Percentiles rank a stretch among this genome's conserved stretches.
Evolutionary conservation across 768 basidiomycete genomes (phyloP).

Genomic region (Lactarius pseudohatsudake): DNA sequence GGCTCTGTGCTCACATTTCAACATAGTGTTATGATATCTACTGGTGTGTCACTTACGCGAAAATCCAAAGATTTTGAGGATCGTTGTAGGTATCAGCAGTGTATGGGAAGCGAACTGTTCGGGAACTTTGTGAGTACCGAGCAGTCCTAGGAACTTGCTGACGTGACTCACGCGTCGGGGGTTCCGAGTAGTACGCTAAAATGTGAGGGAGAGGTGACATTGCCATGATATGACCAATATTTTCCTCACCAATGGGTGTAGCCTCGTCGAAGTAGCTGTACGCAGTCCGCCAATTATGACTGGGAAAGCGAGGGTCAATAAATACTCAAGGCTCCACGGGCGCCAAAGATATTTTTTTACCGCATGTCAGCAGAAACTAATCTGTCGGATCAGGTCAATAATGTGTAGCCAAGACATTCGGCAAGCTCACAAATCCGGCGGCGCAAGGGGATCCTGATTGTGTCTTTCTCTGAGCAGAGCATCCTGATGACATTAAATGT

Average conservation of each 20-base stretch:
- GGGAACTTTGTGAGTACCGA: constrained; percentile 3
- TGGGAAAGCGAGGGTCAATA: constrained; percentile 1
- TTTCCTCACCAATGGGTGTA: constrained; percentile 24
- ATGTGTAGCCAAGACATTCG: background rate
- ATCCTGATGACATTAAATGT: background rate
- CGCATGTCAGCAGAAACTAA: constrained; percentile 24
- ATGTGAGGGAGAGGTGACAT: constrained; percentile 2
- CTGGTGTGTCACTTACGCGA: constrained; percentile 42
- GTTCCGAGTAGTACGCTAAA: constrained; percentile 24
- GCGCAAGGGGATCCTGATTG: constrained; percentile 38
- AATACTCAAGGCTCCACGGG: background rate
- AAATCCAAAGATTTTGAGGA: constrained; percentile 58
- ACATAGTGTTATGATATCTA: background rate
- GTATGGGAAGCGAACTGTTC: constrained; percentile 57
- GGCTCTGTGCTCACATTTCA: constrained; percentile 19
- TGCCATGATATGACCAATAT: background rate
- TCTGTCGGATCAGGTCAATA: constrained; percentile 15
- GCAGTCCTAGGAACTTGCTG: background rate
- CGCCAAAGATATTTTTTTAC: background rate
- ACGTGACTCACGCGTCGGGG: constrained; percentile 22
- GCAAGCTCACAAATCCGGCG: constrained; percentile 39
- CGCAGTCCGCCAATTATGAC: constrained; percentile 28
- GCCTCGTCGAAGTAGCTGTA: constrained; percentile 17
- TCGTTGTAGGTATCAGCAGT: constrained; percentile 63
- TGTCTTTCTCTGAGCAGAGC: background rate